Evolutionary conservation across 805 yeast species (phyloP).

Genomic region (Torulaspora microellipsoides): DNA sequence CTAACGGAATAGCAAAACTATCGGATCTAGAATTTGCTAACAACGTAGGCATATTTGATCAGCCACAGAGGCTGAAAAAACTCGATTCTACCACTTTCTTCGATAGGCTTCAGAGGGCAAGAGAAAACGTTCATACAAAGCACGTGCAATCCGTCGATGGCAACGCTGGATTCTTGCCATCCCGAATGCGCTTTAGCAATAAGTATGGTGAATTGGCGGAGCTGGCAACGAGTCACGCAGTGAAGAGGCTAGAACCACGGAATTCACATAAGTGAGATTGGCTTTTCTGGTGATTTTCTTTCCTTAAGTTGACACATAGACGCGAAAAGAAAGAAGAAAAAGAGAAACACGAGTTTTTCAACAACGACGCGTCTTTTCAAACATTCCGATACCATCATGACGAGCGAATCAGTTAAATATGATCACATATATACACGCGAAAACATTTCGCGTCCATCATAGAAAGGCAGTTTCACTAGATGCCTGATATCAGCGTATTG

Average conservation of each 20-base stretch:
- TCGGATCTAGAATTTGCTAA: slow-evolving; percentile 22
- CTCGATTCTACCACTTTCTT: slow-evolving; percentile 15
- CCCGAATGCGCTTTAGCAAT: slow-evolving; percentile 7
- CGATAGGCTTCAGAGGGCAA: slow-evolving; percentile 13
- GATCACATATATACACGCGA: too few relatives aligned
- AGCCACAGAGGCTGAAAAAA: slow-evolving; percentile 12
- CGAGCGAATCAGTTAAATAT: too few relatives aligned
- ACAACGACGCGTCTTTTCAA: too few relatives aligned
- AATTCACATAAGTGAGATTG: not conserved
- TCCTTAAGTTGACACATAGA: not conserved
- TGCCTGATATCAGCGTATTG: too few relatives aligned
- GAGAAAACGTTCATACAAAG: slow-evolving; percentile 12
- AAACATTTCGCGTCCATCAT: too few relatives aligned
- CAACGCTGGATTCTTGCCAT: slow-evolving; percentile 3
- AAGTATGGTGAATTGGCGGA: slow-evolving; percentile 5
- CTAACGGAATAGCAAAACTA: not conserved
- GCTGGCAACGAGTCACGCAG: slow-evolving; percentile 3
- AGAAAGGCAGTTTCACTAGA: too few relatives aligned
- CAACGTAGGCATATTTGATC: slow-evolving; percentile 22
- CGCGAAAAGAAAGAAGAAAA: not conserved
- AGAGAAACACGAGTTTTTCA: too few relatives aligned
- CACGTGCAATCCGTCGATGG: slow-evolving; percentile 1
- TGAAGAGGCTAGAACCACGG: not conserved
- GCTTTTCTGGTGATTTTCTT: too few relatives aligned
- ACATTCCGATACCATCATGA: too few relatives aligned